Evolutionary conservation across 1,139 yeast genomes (phyloP).

Genomic region (Suhomyces coccinellae): DNA sequence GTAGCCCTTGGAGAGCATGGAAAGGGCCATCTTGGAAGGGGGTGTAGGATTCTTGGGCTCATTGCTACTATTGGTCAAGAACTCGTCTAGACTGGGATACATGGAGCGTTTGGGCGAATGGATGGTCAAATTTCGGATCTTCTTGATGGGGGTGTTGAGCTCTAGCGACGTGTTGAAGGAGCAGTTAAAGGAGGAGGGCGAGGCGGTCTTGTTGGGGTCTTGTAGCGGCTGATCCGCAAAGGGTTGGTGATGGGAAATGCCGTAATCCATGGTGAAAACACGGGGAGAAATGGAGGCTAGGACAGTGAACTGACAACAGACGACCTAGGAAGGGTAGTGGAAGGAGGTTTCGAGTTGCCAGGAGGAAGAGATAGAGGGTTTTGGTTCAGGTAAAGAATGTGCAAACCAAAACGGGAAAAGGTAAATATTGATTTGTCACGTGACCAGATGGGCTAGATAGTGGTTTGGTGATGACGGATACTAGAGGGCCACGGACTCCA

Average conservation of each 20-base stretch:
- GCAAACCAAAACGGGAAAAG: constrained; percentile 8
- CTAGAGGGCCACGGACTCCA: too few relatives aligned
- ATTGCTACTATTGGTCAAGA: constrained; percentile 6
- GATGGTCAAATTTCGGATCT: constrained; percentile 35
- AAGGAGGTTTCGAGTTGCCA: background rate
- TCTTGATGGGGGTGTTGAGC: constrained; percentile 44
- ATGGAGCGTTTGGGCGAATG: constrained; percentile 32
- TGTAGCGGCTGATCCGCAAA: constrained; percentile 1
- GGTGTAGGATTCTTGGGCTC: background rate
- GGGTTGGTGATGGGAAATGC: constrained; percentile 6
- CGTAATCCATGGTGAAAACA: constrained; percentile 15
- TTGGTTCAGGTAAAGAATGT: constrained; percentile 1
- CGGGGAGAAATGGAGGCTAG: background rate
- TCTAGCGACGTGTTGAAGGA: constrained; percentile 17
- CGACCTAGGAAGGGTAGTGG: background rate
- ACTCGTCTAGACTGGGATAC: constrained; percentile 20
- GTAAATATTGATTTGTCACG: constrained; percentile 9
- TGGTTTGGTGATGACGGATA: background rate
- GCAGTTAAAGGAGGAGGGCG: constrained; percentile 11
- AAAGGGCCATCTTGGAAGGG: constrained; percentile 14
- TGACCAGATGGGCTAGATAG: background rate
- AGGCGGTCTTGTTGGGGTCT: constrained; percentile 7
- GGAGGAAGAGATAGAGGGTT: background rate
- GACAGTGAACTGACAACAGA: background rate
- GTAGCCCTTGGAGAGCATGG: constrained; percentile 44